Evolutionary conservation across 768 basidiomycete genomes (phyloP), one percentile per base, ranked within the genome.

Genomic region (Mycena polygramma): DNA sequence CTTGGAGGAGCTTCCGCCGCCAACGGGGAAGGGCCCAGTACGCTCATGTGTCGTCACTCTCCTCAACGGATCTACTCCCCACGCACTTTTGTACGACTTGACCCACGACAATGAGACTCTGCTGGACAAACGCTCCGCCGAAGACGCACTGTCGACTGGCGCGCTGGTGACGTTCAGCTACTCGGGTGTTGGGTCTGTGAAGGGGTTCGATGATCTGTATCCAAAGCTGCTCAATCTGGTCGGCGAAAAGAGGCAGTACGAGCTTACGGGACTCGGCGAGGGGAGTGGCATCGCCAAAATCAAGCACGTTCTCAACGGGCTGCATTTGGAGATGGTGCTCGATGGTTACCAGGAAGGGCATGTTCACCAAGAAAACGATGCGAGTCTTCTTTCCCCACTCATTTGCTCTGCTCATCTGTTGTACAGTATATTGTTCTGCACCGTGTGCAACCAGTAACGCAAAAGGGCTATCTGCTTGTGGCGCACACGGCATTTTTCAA

Each of bases 21-120:
- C 94, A 4, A 93, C 91, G 39, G 93, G 94, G 9, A 92, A 91
- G 76, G 97, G 96, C 2, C 92, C 92, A 7, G 82, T 88, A 64
- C 89, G 94, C 9, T 86, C 87, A 6, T 94, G 94, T 66, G 77
- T 90, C 45, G 90, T 99, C 59, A 92, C 87, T 11, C 92, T 94
- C 9, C 87, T 97, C 60, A 89, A 92, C 66, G 98, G 98, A 8
- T 95, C 94, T 0, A 80, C 85, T 45, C 98, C 98, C 0, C 98
- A 99, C 77, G 95, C 98, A 0, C 87, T 99, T 41, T 86, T 98
- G 76, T 99, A 95, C 81, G 98, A 99, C 79, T 86, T 95, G 66
- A 99, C 98, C 1, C 98, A 99, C 81, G 98, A 99, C 82, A 99
- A 99, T 77, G 96, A 99, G 79, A 92, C 96, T 1, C 94, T 93